Evolutionary conservation across 2,329 filamentous ascomycete species (phyloP).

Genomic region (Xylaria hypoxylon): DNA sequence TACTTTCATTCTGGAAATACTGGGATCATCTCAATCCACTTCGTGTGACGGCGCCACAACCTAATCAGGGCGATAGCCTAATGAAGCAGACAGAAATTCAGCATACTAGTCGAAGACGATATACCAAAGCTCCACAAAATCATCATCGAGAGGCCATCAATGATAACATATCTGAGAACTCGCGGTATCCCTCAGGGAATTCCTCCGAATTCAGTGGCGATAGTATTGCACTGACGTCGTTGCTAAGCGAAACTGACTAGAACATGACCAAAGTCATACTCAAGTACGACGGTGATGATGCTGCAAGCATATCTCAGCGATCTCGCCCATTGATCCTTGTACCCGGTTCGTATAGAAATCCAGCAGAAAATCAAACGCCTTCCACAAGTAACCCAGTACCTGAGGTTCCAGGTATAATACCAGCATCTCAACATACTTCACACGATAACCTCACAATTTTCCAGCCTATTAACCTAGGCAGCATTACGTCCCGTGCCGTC

Average conservation of each 20-base stretch:
- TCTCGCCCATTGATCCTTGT: background rate
- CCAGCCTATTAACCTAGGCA: background rate
- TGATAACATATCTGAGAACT: background rate
- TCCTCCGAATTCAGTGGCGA: background rate
- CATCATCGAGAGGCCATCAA: background rate
- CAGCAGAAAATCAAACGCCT: background rate
- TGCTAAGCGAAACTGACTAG: no score
- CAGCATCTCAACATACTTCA: background rate
- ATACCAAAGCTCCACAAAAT: background rate
- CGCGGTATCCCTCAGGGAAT: background rate
- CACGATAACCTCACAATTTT: background rate
- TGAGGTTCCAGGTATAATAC: background rate
- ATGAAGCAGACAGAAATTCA: no score
- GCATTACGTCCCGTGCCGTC: no score
- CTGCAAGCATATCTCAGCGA: background rate
- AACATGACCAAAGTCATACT: background rate
- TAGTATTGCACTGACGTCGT: background rate
- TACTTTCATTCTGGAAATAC: no score
- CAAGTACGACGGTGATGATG: background rate
- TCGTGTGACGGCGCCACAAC: no score
- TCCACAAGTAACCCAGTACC: background rate
- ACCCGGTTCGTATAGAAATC: background rate
- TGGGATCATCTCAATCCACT: no score
- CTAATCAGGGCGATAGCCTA: no score
- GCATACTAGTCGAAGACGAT: no score